Percentiles rank a stretch among this genome's conserved stretches.
Evolutionary conservation across 2,329 filamentous ascomycete genomes (phyloP).

Genomic region (Exophiala alcalophila): DNA sequence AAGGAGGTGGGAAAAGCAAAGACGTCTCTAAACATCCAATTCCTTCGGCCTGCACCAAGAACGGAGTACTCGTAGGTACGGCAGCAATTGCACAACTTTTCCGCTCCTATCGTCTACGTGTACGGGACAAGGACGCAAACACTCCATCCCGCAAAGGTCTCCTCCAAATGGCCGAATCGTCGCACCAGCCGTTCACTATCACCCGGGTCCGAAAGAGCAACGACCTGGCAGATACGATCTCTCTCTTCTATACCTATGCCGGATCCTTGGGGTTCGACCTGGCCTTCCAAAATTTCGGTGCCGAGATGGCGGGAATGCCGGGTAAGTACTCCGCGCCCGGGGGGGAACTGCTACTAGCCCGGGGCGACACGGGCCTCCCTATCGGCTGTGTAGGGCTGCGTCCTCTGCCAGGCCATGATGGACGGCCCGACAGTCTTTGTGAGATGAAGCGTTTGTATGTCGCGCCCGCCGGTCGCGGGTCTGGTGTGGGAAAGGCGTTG

Average conservation of each 20-base stretch:
- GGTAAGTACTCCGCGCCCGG: conserved; percentile 51
- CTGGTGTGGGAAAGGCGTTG: conserved; percentile 50
- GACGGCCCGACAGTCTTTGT: conserved; percentile 34
- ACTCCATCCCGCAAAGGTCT: no score
- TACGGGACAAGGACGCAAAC: no score
- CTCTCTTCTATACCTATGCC: conserved; percentile 46
- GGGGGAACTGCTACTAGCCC: conserved; percentile 52
- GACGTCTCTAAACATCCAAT: no score
- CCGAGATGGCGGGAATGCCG: conserved; percentile 53
- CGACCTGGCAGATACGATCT: conserved; percentile 43
- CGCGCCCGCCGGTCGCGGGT: conserved; percentile 46
- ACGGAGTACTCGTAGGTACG: no score
- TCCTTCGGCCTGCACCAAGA: no score
- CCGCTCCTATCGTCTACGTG: no score
- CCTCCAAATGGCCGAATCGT: conserved; percentile 3
- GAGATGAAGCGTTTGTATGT: conserved; percentile 62
- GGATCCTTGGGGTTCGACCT: conserved; percentile 53
- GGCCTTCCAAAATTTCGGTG: conserved; percentile 54
- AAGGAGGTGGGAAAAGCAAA: no score
- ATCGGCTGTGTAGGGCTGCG: conserved; percentile 28
- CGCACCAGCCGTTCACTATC: conserved; percentile 15
- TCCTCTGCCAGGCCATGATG: conserved; percentile 10
- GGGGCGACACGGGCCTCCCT: conserved; percentile 22
- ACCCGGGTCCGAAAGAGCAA: conserved; percentile 39
- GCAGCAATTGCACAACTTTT: no score